Evolutionary conservation across 2,329 filamentous ascomycete species (phyloP).

Genomic region (Sporothrix pseudoabietina): DNA sequence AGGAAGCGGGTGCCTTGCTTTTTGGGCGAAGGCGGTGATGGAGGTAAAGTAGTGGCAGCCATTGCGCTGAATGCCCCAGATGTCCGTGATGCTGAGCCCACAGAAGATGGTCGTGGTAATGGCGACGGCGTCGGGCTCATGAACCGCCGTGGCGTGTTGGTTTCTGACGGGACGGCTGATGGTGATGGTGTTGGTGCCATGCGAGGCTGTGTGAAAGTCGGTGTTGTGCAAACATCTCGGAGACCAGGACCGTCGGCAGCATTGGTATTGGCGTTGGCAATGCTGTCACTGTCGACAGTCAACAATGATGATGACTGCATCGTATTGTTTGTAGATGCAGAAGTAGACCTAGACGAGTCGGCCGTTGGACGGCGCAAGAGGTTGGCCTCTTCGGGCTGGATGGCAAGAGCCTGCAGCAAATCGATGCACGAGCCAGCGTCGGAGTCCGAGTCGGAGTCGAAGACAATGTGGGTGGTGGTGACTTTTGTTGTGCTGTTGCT

Average conservation of each 20-base stretch:
- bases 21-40: neutral
- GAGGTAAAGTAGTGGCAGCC: neutral
- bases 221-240: constrained; percentile 23
- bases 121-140: constrained; percentile 11
- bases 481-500: neutral
- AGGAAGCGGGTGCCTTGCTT: constrained; percentile 23
- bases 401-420: constrained; percentile 39
- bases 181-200: constrained; percentile 20
- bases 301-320: neutral
- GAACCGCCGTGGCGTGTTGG: neutral
- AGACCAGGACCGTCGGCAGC: neutral
- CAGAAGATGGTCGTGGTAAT: neutral
- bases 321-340: neutral
- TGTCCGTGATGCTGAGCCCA: neutral
- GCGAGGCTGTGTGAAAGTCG: constrained; percentile 32
- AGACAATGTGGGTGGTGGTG: neutral
- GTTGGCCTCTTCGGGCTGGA: constrained; percentile 35
- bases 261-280: neutral
- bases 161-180: neutral
- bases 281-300: neutral
- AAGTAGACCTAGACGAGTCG: neutral
- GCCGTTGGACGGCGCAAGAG: constrained; percentile 18
- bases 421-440: constrained; percentile 37
- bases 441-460: neutral
- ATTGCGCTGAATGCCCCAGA: neutral